Evolutionary conservation across 169 alveolate genomes (phyloP).

Genomic region (Besnoitia besnoiti): DNA sequence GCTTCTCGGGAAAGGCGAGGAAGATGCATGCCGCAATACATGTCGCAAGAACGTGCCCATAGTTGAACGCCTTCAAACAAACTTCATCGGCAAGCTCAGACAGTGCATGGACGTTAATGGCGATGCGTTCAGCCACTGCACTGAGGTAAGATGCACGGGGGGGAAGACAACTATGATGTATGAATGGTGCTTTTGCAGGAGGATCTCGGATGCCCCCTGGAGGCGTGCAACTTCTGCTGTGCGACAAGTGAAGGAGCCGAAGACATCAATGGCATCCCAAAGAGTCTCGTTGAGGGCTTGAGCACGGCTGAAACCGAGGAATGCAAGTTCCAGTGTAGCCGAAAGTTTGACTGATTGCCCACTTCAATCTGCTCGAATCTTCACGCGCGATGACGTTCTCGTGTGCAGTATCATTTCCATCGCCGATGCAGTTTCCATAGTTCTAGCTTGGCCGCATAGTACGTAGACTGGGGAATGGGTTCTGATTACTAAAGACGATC

Average conservation of each 20-base stretch:
- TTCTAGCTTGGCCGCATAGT: conserved; percentile 35
- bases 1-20: not conserved
- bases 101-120: conserved; percentile 42
- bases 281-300: not conserved
- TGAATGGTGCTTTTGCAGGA: not conserved
- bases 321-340: conserved; percentile 38
- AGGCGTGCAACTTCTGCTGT: conserved; percentile 57
- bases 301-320: not conserved
- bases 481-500: conserved; percentile 81
- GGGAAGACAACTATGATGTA: not conserved
- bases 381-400: not conserved
- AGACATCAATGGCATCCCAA: not conserved
- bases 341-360: not conserved
- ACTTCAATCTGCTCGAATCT: not conserved
- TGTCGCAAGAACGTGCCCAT: not conserved
- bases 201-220: conserved; percentile 29
- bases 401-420: not conserved
- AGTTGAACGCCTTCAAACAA: conserved; percentile 1
- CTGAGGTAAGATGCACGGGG: not conserved
- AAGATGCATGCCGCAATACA: not conserved
- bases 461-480: conserved; percentile 80
- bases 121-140: conserved; percentile 43
- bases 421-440: not conserved
- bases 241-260: conserved; percentile 44
- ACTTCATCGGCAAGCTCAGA: not conserved